Evolutionary conservation across 75 land plant genomes (phyloP), one percentile per base, ranked within the genome.

Genomic region (Pinus albicaulis): DNA sequence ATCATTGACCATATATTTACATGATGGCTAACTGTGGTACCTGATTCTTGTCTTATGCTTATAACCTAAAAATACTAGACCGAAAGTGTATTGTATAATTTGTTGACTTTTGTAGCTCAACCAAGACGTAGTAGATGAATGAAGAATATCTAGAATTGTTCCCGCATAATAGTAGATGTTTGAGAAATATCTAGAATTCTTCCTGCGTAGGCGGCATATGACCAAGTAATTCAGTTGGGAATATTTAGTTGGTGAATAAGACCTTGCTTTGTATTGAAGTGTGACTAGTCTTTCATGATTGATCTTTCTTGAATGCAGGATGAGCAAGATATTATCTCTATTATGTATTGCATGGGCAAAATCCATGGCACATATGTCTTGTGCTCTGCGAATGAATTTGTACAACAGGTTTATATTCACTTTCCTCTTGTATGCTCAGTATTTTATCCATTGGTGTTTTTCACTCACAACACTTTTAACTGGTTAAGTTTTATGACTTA

Each of bases 261-360:
- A 60, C 23, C 62, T 7, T 16, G 25, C 25, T 60, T 60, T 2
- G 20, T 64, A 19, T 64, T 64, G 7, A 31, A 64, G 34, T 16
- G 1, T 68, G 52, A 19, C 5, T 65, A 41, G 41, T 20, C 23
- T 19, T 68, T 68, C 23, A 68, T 52, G n/a, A 10, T 41, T 41
- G 22, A 68, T 34, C 20, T 68, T 38, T 38, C 24, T 7, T 68
- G 13, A 20, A 4, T 34, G 24, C 71, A 68, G 71, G 71, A 68
- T 68, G 38, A 68, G 71, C 44, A 68, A 41, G 71, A 68, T 41
- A 68, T 68, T 11, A 41, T 68, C 36, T 68, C 22, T 41, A 52
- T 68, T 68, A 68, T 68, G 71, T 68, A 68, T 11, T 44, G n/a
- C 52, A 68, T 31, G 6, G 71, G 71, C 52, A 68, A 68, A 68